These are phyloP conservation scores for Thelonectria blattea DNA, from an alignment of 2,329 filamentous ascomycete species.

Conservation along the genomic window DNA sequence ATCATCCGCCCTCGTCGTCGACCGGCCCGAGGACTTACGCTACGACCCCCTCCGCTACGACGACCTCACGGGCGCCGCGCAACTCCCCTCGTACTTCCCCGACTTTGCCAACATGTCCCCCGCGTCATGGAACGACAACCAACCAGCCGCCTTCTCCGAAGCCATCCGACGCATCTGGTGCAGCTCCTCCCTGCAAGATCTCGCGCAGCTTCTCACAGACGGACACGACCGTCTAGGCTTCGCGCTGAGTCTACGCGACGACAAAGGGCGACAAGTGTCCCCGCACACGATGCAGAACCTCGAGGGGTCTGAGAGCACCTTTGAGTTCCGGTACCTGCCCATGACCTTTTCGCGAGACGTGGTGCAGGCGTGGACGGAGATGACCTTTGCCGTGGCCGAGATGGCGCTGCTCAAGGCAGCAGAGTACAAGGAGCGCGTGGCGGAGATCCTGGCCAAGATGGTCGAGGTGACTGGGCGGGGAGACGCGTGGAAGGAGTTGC, in stretches of 20 bases:
- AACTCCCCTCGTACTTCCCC: constrained; percentile 2
- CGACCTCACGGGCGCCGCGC: neutral
- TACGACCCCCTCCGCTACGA: too few species aligned
- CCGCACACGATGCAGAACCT: neutral
- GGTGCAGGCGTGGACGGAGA: constrained; percentile 31
- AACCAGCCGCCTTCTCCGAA: neutral
- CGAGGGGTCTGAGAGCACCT: constrained; percentile 25
- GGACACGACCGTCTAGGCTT: neutral
- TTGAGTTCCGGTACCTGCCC: constrained; percentile 38
- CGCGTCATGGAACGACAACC: constrained; percentile 17
- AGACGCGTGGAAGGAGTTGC: constrained; percentile 21
- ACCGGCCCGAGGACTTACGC: neutral
- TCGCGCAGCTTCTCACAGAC: neutral
- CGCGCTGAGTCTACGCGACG: constrained; percentile 7
- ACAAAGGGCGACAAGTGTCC: neutral
- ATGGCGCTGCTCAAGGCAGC: constrained; percentile 18
- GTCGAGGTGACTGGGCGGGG: neutral
- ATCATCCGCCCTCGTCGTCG: neutral
- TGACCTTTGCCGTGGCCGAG: constrained; percentile 23
- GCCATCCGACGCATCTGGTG: constrained; percentile 25
- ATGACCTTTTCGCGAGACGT: constrained; percentile 35
- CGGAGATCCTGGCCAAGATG: neutral
- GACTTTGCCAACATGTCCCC: neutral
- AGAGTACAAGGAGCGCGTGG: constrained; percentile 11
- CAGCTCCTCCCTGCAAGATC: neutral